Base-by-base conservation (phyloP, 2,329 filamentous ascomycete species). In the Fusarium sp. region DNA sequence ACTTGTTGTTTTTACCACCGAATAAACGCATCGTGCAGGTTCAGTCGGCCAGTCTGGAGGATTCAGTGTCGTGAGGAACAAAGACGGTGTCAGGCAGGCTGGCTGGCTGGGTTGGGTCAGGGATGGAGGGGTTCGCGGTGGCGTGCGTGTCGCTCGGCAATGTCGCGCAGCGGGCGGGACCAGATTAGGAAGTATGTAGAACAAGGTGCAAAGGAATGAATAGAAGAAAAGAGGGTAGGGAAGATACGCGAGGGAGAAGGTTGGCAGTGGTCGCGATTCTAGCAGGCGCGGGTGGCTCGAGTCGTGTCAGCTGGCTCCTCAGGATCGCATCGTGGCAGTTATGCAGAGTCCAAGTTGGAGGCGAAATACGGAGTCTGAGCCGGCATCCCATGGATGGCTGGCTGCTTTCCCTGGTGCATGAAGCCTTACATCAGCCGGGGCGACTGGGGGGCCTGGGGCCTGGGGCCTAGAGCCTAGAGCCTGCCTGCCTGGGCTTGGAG, bases 1-100 rank as follows among this genome's bases (percentile, higher is more conserved):
- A 84, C 75, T 86, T 88, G 67, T 81, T 82, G 63, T 77, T 78
- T 66, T 83, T 84, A 56, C 78, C 78, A 65, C 81, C 80, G 64
- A 84, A 80, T 59, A 84, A 79, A 78, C 78, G 79, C 79, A 81
- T 81, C 65, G 47, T 71, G 70, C 34, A 60, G 41, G 60, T 60
- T 62, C 51, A 68, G 63, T 52, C 56, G 53, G 47, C 18, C 51
- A 62, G 62, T 63, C 60, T 43, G 50, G 62, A 39, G 55, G 58
- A 56, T 40, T 23, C 47, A 51, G 56, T 62, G 34, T 58, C 30
- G 46, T 13, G 23, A 48, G 41, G 36, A 61, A 41, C 36, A 48
- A 43, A 46, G 60, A 67, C 30, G 66, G 54, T 48, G 60, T 61
- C 53, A 54, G 51, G 47, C 56, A 64, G 43, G n/a, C n/a, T n/a